These are phyloP conservation scores for Blastomyces silverae DNA, from an alignment of 2,329 filamentous ascomycete species.

Conservation along the genomic window DNA sequence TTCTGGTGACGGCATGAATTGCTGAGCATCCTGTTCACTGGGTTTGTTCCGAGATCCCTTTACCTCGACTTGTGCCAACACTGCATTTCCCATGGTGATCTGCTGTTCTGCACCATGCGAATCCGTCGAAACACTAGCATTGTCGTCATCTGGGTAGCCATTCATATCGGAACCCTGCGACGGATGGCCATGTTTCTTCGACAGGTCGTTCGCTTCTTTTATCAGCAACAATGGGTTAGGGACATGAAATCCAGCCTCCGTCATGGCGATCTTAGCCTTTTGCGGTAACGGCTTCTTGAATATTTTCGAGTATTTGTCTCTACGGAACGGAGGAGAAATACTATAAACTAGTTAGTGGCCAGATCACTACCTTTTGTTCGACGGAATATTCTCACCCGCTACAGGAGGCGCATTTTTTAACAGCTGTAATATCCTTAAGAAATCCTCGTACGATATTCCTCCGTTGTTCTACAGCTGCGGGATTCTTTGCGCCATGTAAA, in stretches of 20 bases:
- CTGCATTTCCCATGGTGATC: constrained; percentile 48
- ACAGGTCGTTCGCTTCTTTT: constrained; percentile 41
- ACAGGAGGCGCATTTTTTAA: constrained; percentile 63
- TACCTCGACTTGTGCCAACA: constrained; percentile 30
- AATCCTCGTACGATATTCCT: constrained; percentile 74
- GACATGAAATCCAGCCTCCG: constrained; percentile 58
- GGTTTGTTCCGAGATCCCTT: constrained; percentile 30
- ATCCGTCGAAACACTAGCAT: constrained; percentile 54
- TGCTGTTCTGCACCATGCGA: constrained; percentile 54
- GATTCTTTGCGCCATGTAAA: constrained; percentile 62
- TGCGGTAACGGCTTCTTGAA: constrained; percentile 72
- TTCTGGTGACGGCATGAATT: constrained; percentile 76
- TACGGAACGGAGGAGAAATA: constrained; percentile 75
- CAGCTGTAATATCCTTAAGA: constrained; percentile 61
- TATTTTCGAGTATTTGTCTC: constrained; percentile 87
- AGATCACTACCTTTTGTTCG: not conserved
- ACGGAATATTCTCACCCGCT: constrained; percentile 40
- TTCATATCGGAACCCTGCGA: constrained; percentile 18
- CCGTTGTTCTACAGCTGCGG: constrained; percentile 71
- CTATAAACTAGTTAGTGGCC: constrained; percentile 36
- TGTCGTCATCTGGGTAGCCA: constrained; percentile 26
- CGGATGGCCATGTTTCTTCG: constrained; percentile 29
- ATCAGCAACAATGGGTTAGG: constrained; percentile 63
- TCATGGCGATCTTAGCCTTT: constrained; percentile 74
- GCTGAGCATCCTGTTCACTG: constrained; percentile 47